These are phyloP conservation scores for Fusarium chlamydosporum DNA, from an alignment of 2,329 filamentous ascomycete genomes.

Conservation along the genomic window DNA sequence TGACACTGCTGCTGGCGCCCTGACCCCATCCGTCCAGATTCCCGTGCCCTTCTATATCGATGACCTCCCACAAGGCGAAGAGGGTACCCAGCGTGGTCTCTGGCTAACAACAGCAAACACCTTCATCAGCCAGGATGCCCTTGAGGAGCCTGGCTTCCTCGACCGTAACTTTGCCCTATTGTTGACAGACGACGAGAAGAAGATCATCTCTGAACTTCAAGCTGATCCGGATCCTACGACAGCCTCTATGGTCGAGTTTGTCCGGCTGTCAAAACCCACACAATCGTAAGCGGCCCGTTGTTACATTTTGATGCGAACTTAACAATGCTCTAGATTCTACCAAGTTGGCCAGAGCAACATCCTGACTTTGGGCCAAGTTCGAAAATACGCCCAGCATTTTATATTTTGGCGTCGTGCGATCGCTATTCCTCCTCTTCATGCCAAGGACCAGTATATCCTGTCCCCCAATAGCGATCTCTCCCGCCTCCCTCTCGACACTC, in stretches of 20 bases:
- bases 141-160: constrained; percentile 76
- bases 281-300: constrained; percentile 64
- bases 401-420: constrained; percentile 96
- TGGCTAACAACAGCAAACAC: constrained; percentile 91
- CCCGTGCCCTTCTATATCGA: constrained; percentile 77
- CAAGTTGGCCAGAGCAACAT: constrained; percentile 79
- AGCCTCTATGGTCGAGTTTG: constrained; percentile 83
- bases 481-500: constrained; percentile 76
- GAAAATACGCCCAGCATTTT: constrained; percentile 90
- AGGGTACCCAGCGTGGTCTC: constrained; percentile 78
- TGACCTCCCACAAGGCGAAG: constrained; percentile 77
- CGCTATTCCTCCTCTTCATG: constrained; percentile 90
- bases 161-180: constrained; percentile 91
- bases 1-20: constrained; percentile 70
- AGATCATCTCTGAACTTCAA: constrained; percentile 80
- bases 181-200: constrained; percentile 84
- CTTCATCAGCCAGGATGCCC: constrained; percentile 76
- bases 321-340: constrained; percentile 63
- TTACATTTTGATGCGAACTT: neutral
- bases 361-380: constrained; percentile 83
- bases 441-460: constrained; percentile 90
- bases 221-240: constrained; percentile 82
- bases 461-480: constrained; percentile 88
- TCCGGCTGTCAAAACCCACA: constrained; percentile 78
- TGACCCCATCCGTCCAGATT: constrained; percentile 75